phyloP scores from a whole-genome alignment of 768 basidiomycete species.

The Boletus patriciae region DNA sequence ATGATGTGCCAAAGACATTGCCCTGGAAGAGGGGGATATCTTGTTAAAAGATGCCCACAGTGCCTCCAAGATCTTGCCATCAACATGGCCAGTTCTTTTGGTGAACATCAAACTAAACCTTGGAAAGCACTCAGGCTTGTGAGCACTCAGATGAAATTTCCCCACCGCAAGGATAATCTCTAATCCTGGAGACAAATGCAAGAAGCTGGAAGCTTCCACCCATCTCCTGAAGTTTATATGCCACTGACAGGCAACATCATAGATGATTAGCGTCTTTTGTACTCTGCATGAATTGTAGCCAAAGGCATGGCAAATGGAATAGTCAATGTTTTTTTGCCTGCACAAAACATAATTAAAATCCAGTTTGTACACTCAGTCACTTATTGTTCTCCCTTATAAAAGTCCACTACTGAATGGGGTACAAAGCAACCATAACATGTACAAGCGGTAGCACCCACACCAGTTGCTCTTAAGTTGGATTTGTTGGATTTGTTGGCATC shows the following conservation, averaged over 20 bases:
- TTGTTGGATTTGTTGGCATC: neutral
- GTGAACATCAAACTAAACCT: slow-evolving; percentile 22
- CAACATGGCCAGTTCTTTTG: slow-evolving; percentile 27
- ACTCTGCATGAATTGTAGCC: slow-evolving; percentile 7
- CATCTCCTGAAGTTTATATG: slow-evolving; percentile 12
- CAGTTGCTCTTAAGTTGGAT: neutral
- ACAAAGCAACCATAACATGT: slow-evolving; percentile 14
- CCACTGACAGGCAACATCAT: slow-evolving; percentile 35
- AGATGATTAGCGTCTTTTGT: slow-evolving; percentile 17
- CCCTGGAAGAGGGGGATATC: slow-evolving; percentile 21
- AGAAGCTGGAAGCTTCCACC: too few relatives aligned
- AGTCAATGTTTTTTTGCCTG: slow-evolving; percentile 34
- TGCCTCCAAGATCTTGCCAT: slow-evolving; percentile 37
- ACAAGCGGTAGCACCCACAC: neutral
- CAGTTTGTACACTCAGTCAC: too few relatives aligned
- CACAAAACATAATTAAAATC: slow-evolving; percentile 13
- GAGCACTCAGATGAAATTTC: slow-evolving; percentile 33
- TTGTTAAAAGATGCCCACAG: slow-evolving; percentile 35
- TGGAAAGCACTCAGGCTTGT: slow-evolving; percentile 25
- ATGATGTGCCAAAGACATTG: slow-evolving; percentile 23
- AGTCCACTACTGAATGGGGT: slow-evolving; percentile 32
- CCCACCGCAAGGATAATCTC: slow-evolving; percentile 28
- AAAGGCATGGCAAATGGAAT: too few relatives aligned
- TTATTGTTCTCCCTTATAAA: slow-evolving; percentile 29
- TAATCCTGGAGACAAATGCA: too few relatives aligned